Percentiles rank a stretch among this genome's conserved stretches.
Conservation (phyloP, 495 filamentous ascomycete species). For the Podospora pseudopauciseta region DNA sequence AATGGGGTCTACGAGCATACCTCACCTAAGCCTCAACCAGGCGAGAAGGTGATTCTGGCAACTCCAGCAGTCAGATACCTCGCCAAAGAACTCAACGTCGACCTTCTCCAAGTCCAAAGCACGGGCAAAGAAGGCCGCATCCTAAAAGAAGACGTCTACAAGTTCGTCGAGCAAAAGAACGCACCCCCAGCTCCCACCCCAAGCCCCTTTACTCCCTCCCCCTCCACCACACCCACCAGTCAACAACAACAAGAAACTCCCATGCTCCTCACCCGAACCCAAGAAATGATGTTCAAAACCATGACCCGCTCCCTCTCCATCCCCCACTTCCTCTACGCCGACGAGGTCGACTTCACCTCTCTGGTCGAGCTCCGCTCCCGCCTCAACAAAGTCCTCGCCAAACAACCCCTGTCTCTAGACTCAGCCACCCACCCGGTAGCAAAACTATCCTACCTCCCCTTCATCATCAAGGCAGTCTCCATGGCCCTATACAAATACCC, state of each 20-base stretch:
- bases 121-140: slow-evolving; percentile 92
- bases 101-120: slow-evolving; percentile 72
- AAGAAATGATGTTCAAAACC: slow-evolving; percentile 94
- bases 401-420: slow-evolving; percentile 31
- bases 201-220: slow-evolving; percentile 16
- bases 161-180: slow-evolving; percentile 49
- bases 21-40: slow-evolving; percentile 35
- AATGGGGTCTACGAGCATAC: neutral
- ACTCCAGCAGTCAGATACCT: slow-evolving; percentile 92
- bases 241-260: slow-evolving; percentile 65
- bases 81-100: slow-evolving; percentile 68
- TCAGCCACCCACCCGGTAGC: slow-evolving; percentile 28
- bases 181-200: slow-evolving; percentile 27
- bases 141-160: slow-evolving; percentile 88
- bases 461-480: slow-evolving; percentile 92
- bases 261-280: slow-evolving; percentile 67
- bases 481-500: slow-evolving; percentile 77
- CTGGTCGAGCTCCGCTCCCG: slow-evolving; percentile 65
- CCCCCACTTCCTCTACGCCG: slow-evolving; percentile 90
- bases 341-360: slow-evolving; percentile 74
- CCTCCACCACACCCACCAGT: slow-evolving; percentile 24
- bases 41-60: slow-evolving; percentile 63
- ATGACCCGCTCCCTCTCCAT: slow-evolving; percentile 91
- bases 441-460: slow-evolving; percentile 86
- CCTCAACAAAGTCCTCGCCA: slow-evolving; percentile 58